Conservation (phyloP, 306 rosid genomes). For the Casuarina glauca region DNA sequence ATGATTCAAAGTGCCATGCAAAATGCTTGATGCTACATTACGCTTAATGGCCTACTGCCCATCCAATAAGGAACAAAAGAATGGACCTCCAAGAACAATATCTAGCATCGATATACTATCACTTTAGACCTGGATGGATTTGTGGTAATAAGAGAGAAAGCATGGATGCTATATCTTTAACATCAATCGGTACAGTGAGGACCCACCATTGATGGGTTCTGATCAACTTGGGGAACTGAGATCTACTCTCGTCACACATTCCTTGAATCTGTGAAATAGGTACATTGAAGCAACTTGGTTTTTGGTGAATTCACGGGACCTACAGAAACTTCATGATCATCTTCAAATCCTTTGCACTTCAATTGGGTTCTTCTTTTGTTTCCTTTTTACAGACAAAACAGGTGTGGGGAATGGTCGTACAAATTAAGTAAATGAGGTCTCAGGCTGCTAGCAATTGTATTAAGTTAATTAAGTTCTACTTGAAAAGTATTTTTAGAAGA, state of each 20-base stretch:
- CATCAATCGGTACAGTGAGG: conserved; percentile 24
- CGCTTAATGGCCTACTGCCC: too few relatives aligned
- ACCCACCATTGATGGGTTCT: conserved; percentile 50
- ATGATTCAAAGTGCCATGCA: too few relatives aligned
- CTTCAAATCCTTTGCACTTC: neutral
- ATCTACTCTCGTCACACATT: conserved; percentile 28
- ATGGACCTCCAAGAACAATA: neutral
- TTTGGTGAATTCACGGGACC: conserved; percentile 28
- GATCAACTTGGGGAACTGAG: conserved; percentile 12
- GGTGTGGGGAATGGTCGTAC: too few relatives aligned
- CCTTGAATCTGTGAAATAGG: conserved; percentile 34
- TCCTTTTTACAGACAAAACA: neutral
- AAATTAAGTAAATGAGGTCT: too few relatives aligned
- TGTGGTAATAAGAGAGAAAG: neutral
- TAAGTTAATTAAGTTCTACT: too few relatives aligned
- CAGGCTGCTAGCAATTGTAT: too few relatives aligned
- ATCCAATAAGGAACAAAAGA: too few relatives aligned
- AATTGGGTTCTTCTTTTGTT: neutral
- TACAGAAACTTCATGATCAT: conserved; percentile 25
- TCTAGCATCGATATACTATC: neutral
- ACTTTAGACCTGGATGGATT: neutral
- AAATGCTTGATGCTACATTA: too few relatives aligned
- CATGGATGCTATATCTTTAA: neutral
- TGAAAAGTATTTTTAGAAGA: too few relatives aligned
- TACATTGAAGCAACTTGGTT: conserved; percentile 41